A percentile compares a stretch with the other conserved stretches of the same genome.
These are phyloP conservation scores for Ustilago esculenta DNA, from an alignment of 1,284 basidiomycete genomes.

Conservation along the genomic window DNA sequence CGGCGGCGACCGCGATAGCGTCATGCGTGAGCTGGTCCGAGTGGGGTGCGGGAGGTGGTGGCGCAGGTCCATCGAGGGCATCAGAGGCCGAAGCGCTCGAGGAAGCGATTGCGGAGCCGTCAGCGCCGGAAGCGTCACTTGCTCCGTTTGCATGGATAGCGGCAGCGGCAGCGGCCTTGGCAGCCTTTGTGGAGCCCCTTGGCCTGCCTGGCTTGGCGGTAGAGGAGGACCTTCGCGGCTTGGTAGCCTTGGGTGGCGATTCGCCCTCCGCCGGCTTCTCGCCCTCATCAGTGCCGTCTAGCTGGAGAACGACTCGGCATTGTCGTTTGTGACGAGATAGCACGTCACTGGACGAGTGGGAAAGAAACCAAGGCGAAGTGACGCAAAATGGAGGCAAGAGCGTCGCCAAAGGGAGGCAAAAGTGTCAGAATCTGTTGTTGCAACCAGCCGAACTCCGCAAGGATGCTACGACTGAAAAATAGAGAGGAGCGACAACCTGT, in stretches of 20 bases:
- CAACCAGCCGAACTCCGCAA: no score
- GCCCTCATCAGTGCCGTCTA: slow-evolving; percentile 40
- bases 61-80: slow-evolving; percentile 15
- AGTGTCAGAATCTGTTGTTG: slow-evolving; percentile 1
- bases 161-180: slow-evolving; percentile 45
- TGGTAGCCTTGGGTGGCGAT: slow-evolving; percentile 37
- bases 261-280: slow-evolving; percentile 36
- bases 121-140: slow-evolving; percentile 7
- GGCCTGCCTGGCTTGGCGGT: slow-evolving; percentile 47
- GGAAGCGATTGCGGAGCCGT: slow-evolving; percentile 1
- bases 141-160: slow-evolving; percentile 24
- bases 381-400: no score
- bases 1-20: slow-evolving; percentile 34
- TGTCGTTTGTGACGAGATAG: slow-evolving; percentile 64
- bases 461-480: no score
- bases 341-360: slow-evolving; percentile 63
- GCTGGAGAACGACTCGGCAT: slow-evolving; percentile 56
- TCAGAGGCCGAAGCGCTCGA: slow-evolving; percentile 2
- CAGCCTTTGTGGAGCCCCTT: slow-evolving; percentile 49
- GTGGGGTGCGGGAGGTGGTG: slow-evolving; percentile 44
- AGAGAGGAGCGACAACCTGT: no score
- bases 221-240: slow-evolving; percentile 41
- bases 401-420: background rate
- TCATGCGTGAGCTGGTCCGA: slow-evolving; percentile 38
- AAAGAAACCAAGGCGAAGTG: no score